Evolutionary conservation across 2,329 filamentous ascomycete species (phyloP), one percentile per base, ranked within the genome.

Genomic region (Alternaria incomplexa): DNA sequence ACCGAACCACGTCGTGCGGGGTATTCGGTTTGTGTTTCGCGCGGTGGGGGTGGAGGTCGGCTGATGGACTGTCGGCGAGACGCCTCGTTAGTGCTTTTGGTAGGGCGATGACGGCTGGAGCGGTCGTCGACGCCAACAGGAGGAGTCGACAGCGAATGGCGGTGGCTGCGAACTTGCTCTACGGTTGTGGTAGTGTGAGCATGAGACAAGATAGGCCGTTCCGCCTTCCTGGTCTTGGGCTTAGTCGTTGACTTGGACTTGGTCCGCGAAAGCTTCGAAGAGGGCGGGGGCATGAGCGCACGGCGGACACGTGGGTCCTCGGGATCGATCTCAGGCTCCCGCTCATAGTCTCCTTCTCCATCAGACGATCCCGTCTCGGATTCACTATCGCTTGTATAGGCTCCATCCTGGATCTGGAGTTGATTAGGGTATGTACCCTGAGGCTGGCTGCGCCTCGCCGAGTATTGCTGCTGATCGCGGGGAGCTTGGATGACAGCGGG

Each of bases 1-100:
- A 79, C 66, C 25, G 66, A 70, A 8, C 72, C 71, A 40, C 62
- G 58, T 5, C 67, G 68, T 17, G 70, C 71, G 25, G 73, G 68
- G 44, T 73, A 76, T 13, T 71, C 68, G 11, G 76, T 77, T 26
- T 72, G 74, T 3, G 75, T 69, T 53, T 79, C 78, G 17, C 77
- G 77, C 4, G 73, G 61, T 25, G 74, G 79, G 22, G 80, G 64
- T 5, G 78, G 73, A 9, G 79, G 79, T 40, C 77, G 77, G 50
- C 73, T 75, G 28, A 68, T 36, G 0, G 75, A 77, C 4, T 61
- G 25, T 0, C 73, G 67, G 12, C 64, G 74, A 10, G 60, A 68
- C 58, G 60, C 62, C 62, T 64, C 74, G 68, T 55, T 64, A 25
- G 72, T 66, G 32, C 55, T 64, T 44, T 65, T 66, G 22, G 68